A percentile compares a stretch with the other conserved stretches of the same genome.
phyloP scores from a whole-genome alignment of 352 stramenopile genomes.

The Pythium scleroteichum region DNA sequence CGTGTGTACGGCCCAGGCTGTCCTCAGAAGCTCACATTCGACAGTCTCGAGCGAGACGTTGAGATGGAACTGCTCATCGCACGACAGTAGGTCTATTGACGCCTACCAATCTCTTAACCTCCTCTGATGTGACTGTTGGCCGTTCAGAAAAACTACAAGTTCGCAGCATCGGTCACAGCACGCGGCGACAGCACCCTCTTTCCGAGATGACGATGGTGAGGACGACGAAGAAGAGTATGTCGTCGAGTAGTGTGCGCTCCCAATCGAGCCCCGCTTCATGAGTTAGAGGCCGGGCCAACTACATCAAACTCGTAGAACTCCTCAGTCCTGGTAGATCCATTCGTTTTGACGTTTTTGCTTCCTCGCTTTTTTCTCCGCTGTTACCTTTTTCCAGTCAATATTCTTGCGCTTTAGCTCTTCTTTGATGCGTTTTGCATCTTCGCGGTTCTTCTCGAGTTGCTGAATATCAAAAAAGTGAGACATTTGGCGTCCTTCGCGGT shows the following conservation, averaged over 20 bases:
- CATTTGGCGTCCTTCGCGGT: slow-evolving; percentile 83
- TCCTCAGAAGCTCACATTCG: slow-evolving; percentile 55
- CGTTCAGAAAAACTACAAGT: slow-evolving; percentile 28
- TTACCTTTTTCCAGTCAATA: slow-evolving; percentile 88
- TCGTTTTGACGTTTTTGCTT: slow-evolving; percentile 85
- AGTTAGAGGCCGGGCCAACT: no score
- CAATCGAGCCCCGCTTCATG: slow-evolving; percentile 21
- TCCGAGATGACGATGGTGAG: slow-evolving; percentile 43
- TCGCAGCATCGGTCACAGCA: slow-evolving; percentile 42
- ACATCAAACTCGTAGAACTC: background rate
- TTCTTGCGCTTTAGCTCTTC: slow-evolving; percentile 84
- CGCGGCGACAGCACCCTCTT: slow-evolving; percentile 21
- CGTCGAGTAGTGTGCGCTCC: slow-evolving; percentile 45
- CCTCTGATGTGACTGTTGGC: background rate
- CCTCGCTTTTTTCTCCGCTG: slow-evolving; percentile 84
- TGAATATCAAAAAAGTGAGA: slow-evolving; percentile 86
- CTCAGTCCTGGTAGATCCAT: slow-evolving; percentile 82
- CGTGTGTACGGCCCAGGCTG: slow-evolving; percentile 49
- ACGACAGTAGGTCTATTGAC: slow-evolving; percentile 41
- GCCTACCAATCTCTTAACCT: background rate
- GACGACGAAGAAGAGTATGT: slow-evolving; percentile 72
- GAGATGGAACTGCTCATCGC: slow-evolving; percentile 86
- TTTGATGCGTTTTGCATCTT: slow-evolving; percentile 71
- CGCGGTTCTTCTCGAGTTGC: slow-evolving; percentile 79
- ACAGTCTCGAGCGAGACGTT: slow-evolving; percentile 75